Percentiles rank a stretch among this genome's conserved stretches.
Evolutionary conservation across 2,329 filamentous ascomycete species (phyloP).

Genomic region (Alternaria alternata): DNA sequence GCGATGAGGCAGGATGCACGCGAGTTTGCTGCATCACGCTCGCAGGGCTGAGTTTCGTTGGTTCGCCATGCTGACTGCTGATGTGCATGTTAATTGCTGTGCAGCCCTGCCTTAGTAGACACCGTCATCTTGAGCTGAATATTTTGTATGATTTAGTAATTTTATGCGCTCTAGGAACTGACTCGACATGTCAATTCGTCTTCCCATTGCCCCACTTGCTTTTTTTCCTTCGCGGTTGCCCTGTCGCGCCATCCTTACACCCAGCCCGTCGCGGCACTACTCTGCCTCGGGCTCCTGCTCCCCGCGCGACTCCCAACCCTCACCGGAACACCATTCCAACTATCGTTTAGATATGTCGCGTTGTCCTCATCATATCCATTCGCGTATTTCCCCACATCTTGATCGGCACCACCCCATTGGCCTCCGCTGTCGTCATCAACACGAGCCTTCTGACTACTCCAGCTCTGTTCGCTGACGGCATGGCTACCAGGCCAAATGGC

Average conservation of each 20-base stretch:
- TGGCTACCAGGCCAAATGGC: neutral
- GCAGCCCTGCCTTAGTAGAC: neutral
- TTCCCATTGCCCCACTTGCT: neutral
- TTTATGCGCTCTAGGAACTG: neutral
- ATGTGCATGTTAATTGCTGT: neutral
- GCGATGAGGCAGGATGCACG: slow-evolving; percentile 39
- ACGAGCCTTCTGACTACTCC: slow-evolving; percentile 1
- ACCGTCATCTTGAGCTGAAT: neutral
- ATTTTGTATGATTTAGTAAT: neutral
- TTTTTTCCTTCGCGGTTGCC: neutral
- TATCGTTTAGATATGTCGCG: slow-evolving; percentile 33
- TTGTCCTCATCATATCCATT: slow-evolving; percentile 34
- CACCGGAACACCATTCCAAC: slow-evolving; percentile 27
- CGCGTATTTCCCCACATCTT: slow-evolving; percentile 11
- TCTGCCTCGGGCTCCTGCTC: neutral
- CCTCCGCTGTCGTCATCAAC: slow-evolving; percentile 9
- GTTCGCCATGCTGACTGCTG: slow-evolving; percentile 10
- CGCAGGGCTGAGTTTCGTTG: slow-evolving; percentile 4
- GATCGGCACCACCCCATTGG: slow-evolving; percentile 3
- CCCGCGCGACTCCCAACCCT: slow-evolving; percentile 20
- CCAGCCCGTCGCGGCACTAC: slow-evolving; percentile 13
- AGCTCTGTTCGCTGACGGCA: slow-evolving; percentile 3
- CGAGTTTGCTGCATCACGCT: slow-evolving; percentile 22
- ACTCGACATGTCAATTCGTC: neutral
- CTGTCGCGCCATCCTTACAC: neutral